phyloP scores from a whole-genome alignment of 2,329 filamentous ascomycete genomes.

The Eutypa lata region DNA sequence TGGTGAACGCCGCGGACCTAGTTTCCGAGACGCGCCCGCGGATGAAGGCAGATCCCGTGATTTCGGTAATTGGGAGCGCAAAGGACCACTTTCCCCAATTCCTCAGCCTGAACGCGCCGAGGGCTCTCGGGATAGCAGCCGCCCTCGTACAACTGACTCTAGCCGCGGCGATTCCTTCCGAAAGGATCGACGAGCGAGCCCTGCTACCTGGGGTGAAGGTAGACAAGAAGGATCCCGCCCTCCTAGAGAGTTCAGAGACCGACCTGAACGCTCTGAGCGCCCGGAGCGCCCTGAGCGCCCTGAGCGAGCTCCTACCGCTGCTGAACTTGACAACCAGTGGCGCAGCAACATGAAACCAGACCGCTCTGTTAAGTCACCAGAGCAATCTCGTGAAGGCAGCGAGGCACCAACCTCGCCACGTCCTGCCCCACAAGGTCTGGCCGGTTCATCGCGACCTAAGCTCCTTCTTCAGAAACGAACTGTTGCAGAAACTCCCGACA shows the following conservation, averaged over 20 bases:
- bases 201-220: constrained; percentile 74
- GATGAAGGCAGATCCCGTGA: constrained; percentile 77
- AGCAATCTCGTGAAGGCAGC: constrained; percentile 68
- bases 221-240: constrained; percentile 75
- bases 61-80: constrained; percentile 90
- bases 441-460: constrained; percentile 67
- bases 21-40: constrained; percentile 62
- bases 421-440: constrained; percentile 35
- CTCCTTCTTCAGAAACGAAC: constrained; percentile 90
- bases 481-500: constrained; percentile 67
- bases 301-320: constrained; percentile 76
- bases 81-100: constrained; percentile 79
- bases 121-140: constrained; percentile 53
- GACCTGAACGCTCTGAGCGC: constrained; percentile 69
- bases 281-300: constrained; percentile 49
- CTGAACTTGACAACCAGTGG: constrained; percentile 93
- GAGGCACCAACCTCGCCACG: constrained; percentile 73
- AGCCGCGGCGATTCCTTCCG: constrained; percentile 56
- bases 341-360: constrained; percentile 89
- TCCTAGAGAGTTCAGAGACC: constrained; percentile 72
- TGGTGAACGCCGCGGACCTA: constrained; percentile 61
- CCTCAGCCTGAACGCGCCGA: constrained; percentile 48
- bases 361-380: constrained; percentile 57
- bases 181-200: constrained; percentile 64
- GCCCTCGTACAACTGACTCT: constrained; percentile 54